phyloP scores from a whole-genome alignment of 2,329 filamentous ascomycete species.

The Corinectria fuckeliana region DNA sequence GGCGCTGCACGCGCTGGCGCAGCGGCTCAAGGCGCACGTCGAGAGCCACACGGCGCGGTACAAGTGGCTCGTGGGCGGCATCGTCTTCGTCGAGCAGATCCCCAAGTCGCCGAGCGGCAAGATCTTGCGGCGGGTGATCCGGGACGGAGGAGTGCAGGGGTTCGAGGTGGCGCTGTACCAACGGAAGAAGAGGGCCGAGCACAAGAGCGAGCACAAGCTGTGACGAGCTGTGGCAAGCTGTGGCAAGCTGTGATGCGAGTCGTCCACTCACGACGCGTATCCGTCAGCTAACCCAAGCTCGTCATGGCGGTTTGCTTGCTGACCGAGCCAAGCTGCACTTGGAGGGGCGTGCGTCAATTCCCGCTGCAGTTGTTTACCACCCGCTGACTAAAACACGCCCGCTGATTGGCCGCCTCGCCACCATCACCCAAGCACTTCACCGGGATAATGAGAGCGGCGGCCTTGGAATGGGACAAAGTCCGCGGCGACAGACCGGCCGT shows the following conservation, averaged over 20 bases:
- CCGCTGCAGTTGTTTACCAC: conserved; percentile 26
- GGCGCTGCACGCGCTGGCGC: conserved; percentile 52
- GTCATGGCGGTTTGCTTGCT: not conserved
- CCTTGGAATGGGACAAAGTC: no score
- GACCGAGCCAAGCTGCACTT: not conserved
- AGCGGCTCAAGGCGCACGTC: conserved; percentile 63
- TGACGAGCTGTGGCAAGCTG: not conserved
- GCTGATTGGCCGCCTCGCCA: conserved; percentile 42
- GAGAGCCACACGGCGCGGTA: conserved; percentile 65
- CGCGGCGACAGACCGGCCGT: not conserved
- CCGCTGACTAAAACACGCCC: conserved; percentile 42
- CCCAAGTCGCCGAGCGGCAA: conserved; percentile 72
- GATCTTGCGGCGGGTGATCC: conserved; percentile 52
- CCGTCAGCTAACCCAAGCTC: not conserved
- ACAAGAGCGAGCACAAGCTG: conserved; percentile 19
- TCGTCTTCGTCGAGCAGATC: conserved; percentile 71
- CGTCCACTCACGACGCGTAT: no score
- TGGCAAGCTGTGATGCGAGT: not conserved
- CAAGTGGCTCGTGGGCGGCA: conserved; percentile 74
- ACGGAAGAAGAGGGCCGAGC: conserved; percentile 28
- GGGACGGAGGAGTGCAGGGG: conserved; percentile 48
- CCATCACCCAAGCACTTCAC: not conserved
- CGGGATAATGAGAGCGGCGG: not conserved
- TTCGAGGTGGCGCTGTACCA: conserved; percentile 38
- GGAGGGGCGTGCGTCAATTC: not conserved